Conservation (phyloP, 2,329 filamentous ascomycete species). For the Cordyceps militaris region DNA sequence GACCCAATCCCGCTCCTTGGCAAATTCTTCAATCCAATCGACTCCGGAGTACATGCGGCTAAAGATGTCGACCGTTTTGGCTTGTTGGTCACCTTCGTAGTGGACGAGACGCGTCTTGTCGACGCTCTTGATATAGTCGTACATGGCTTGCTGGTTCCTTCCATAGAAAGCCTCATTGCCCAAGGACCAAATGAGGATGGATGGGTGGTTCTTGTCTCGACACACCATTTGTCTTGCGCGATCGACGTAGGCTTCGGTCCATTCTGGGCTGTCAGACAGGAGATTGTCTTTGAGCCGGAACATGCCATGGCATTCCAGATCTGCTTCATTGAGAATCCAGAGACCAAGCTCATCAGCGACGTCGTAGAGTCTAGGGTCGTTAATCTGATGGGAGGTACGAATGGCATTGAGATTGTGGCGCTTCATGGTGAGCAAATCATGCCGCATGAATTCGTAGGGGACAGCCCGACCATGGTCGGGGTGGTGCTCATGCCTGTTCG, state of each 20-base stretch:
- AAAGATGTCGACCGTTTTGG: constrained; percentile 54
- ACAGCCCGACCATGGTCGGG: constrained; percentile 55
- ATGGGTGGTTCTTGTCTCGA: constrained; percentile 54
- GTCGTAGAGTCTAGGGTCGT: constrained; percentile 53
- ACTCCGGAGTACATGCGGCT: constrained; percentile 58
- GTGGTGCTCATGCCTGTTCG: constrained; percentile 66
- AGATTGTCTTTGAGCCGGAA: constrained; percentile 32
- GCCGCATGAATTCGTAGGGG: constrained; percentile 51
- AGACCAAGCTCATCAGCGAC: constrained; percentile 57
- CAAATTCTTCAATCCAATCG: constrained; percentile 34
- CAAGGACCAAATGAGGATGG: constrained; percentile 63
- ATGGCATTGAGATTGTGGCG: constrained; percentile 63
- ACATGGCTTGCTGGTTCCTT: constrained; percentile 60
- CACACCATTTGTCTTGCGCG: constrained; percentile 57
- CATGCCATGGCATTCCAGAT: constrained; percentile 49
- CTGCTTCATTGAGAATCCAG: constrained; percentile 54
- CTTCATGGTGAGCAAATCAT: constrained; percentile 61
- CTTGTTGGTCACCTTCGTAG: constrained; percentile 56
- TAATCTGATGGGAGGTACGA: constrained; percentile 60
- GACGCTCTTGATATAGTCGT: constrained; percentile 50
- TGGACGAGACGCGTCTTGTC: constrained; percentile 55
- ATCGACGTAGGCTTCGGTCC: constrained; percentile 60
- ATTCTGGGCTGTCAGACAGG: constrained; percentile 53
- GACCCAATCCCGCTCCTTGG: constrained; percentile 34
- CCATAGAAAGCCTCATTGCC: constrained; percentile 69